Evolutionary conservation across 345 rosid species (phyloP).

Genomic region (Rhodamnia argentea): DNA sequence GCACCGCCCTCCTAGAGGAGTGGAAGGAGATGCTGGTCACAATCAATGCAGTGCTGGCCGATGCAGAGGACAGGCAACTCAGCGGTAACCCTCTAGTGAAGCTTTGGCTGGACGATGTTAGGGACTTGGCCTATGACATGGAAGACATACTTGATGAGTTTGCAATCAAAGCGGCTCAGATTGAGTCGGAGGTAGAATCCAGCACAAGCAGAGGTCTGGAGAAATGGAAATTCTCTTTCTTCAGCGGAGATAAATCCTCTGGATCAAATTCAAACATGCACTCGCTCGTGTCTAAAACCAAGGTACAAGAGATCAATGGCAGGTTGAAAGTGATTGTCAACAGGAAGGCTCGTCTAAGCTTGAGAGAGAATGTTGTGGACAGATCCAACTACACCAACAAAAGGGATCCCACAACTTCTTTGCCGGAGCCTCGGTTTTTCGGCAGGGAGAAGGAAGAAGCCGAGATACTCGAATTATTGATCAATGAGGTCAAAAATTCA

Average conservation of each 20-base stretch:
- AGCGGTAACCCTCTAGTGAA: not conserved
- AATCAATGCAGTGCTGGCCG: not conserved
- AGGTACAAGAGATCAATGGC: not conserved
- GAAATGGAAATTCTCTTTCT: not conserved
- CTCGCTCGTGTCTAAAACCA: not conserved
- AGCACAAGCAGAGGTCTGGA: not conserved
- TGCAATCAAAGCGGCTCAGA: accelerated
- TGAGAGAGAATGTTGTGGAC: not conserved
- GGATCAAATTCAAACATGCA: not conserved
- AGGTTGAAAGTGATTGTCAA: not conserved
- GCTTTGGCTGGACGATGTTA: not conserved
- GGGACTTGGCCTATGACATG: not conserved
- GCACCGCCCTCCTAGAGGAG: accelerated
- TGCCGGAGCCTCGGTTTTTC: not conserved
- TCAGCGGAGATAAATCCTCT: not conserved
- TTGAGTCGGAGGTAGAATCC: not conserved
- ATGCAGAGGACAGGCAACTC: not conserved
- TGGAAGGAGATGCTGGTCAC: not conserved
- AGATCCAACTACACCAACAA: not conserved
- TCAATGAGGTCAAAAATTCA: not conserved
- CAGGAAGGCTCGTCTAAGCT: not conserved
- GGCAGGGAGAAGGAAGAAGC: not conserved
- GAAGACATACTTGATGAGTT: not conserved
- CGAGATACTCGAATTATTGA: not conserved
- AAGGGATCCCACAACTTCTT: not conserved